A percentile compares a stretch with the other conserved stretches of the same genome.
Evolutionary conservation across 768 basidiomycete genomes (phyloP).

Genomic region (Chalciporus chontae): DNA sequence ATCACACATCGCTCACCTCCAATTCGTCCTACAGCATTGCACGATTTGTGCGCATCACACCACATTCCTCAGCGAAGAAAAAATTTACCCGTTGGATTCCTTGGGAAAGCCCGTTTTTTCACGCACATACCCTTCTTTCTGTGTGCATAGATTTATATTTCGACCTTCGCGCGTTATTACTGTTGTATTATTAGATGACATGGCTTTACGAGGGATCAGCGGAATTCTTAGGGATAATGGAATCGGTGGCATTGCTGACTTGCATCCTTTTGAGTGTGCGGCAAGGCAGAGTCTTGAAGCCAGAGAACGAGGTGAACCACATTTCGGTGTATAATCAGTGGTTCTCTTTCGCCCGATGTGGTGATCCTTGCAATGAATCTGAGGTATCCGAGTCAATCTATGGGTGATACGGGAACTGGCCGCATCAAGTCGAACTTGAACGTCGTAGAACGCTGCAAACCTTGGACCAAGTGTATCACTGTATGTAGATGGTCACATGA

Average conservation of each 20-base stretch:
- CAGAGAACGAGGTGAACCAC: not conserved
- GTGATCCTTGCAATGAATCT: no score
- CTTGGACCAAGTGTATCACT: no score
- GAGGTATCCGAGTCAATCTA: no score
- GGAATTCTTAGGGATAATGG: conserved; percentile 1
- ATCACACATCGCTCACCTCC: conserved; percentile 7
- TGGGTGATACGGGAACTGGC: no score
- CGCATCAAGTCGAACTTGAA: no score
- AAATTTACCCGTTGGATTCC: conserved; percentile 1
- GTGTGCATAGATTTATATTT: conserved; percentile 16
- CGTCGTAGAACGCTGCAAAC: no score
- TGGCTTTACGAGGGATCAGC: conserved; percentile 3
- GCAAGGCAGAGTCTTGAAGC: not conserved
- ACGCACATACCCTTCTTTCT: conserved; percentile 17
- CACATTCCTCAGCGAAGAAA: conserved; percentile 4
- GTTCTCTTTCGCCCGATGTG: no score
- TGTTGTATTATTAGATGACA: conserved; percentile 21
- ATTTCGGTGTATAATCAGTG: no score
- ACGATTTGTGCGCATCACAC: conserved; percentile 2
- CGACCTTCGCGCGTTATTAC: conserved; percentile 17
- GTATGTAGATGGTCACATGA: conserved; percentile 22
- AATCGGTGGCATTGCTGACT: not conserved
- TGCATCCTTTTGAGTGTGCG: not conserved
- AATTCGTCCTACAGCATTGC: conserved; percentile 4
- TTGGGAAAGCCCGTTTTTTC: not conserved